Evolutionary conservation across 768 basidiomycete genomes (phyloP).

Genomic region (Suillus sp.): DNA sequence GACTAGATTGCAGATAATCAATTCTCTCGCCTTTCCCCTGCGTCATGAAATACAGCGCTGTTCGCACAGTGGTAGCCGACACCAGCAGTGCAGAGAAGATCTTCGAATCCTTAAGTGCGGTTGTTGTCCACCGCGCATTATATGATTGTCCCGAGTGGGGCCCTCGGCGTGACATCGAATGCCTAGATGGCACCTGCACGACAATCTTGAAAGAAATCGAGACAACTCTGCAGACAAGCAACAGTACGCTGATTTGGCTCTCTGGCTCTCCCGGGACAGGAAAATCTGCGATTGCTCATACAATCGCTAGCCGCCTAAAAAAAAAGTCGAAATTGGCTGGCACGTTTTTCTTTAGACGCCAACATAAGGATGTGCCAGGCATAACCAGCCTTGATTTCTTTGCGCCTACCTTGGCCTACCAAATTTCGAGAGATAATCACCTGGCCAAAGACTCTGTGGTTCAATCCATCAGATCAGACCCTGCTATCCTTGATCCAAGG

Average conservation of each 20-base stretch:
- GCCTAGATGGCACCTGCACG: not conserved
- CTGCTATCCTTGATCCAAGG: conserved; percentile 5
- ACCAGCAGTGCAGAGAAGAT: not conserved
- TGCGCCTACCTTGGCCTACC: conserved; percentile 2
- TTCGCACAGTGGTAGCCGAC: not conserved
- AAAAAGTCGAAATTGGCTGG: not conserved
- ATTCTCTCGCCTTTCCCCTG: not conserved
- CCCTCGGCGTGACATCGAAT: not conserved
- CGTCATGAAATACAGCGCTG: not conserved
- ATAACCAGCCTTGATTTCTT: not conserved
- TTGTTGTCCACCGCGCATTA: not conserved
- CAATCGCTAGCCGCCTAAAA: not conserved
- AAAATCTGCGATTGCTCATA: conserved; percentile 4
- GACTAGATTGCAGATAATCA: not conserved
- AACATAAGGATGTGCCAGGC: not conserved
- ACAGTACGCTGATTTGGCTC: not conserved
- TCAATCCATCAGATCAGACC: not conserved
- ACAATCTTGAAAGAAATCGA: not conserved
- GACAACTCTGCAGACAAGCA: not conserved
- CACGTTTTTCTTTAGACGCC: not conserved
- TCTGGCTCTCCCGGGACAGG: conserved; percentile 7
- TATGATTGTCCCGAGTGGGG: not conserved
- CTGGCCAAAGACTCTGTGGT: not conserved
- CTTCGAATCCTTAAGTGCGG: not conserved
- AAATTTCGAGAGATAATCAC: not conserved